Percentiles rank a stretch among this genome's conserved stretches.
phyloP scores from a whole-genome alignment of 805 yeast species.

The Sugiyamaella boreocaroliniensis region DNA sequence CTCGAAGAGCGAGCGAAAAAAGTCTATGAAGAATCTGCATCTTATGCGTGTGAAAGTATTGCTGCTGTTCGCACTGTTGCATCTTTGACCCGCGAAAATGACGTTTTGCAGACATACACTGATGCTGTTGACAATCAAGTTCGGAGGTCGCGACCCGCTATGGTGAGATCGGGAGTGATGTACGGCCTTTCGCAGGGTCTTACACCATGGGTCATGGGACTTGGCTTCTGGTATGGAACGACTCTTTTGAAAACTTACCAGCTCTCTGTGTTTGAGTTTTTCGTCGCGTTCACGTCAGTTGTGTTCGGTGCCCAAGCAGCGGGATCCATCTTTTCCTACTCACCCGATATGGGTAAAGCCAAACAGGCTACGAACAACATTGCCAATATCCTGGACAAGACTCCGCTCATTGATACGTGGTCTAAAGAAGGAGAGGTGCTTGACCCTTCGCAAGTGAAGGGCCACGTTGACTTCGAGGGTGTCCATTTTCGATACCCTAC shows the following conservation, averaged over 20 bases:
- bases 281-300: conserved; percentile 34
- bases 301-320: conserved; percentile 40
- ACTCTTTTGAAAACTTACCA: conserved; percentile 29
- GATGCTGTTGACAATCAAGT: conserved; percentile 28
- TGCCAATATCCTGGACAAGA: conserved; percentile 27
- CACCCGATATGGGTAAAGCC: conserved; percentile 41
- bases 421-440: conserved; percentile 26
- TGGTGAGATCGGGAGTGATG: conserved; percentile 29
- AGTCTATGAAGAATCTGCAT: conserved; percentile 35
- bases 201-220: conserved; percentile 35
- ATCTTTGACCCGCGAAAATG: conserved; percentile 36
- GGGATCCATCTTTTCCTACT: conserved; percentile 35
- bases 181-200: conserved; percentile 36
- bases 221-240: conserved; percentile 40
- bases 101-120: conserved; percentile 30
- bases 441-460: conserved; percentile 33
- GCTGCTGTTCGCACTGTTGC: conserved; percentile 37
- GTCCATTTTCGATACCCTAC: conserved; percentile 63
- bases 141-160: conserved; percentile 23
- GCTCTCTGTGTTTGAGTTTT: conserved; percentile 31
- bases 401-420: conserved; percentile 32
- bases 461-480: conserved; percentile 48
- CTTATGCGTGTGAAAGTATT: conserved; percentile 36
- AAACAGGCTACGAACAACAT: conserved; percentile 32
- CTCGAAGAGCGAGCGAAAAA: conserved; percentile 34